These are phyloP conservation scores for Abrus pulchellus DNA, from an alignment of 306 rosid genomes.

Conservation along the genomic window DNA sequence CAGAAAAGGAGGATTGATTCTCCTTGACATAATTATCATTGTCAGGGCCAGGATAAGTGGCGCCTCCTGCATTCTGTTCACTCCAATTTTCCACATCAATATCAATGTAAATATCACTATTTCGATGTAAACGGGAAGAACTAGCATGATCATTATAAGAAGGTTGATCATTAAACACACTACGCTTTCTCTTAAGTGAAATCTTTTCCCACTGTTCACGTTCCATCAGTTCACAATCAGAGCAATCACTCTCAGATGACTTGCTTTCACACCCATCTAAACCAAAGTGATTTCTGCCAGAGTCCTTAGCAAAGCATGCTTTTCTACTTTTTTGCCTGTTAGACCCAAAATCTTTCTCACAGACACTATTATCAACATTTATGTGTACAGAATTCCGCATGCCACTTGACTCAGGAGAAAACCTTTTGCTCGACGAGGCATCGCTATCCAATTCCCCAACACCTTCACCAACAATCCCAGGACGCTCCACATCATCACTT, in stretches of 20 bases:
- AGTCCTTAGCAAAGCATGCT: conserved; percentile 50
- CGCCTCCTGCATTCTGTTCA: conserved; percentile 50
- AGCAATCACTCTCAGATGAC: conserved; percentile 76
- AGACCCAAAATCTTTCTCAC: conserved; percentile 55
- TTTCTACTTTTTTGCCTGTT: conserved; percentile 53
- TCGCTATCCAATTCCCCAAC: conserved; percentile 84
- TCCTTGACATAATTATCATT: conserved; percentile 48
- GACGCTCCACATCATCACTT: conserved; percentile 50
- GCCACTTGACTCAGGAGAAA: conserved; percentile 49
- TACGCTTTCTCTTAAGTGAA: conserved; percentile 66
- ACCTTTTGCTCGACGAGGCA: conserved; percentile 72
- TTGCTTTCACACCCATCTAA: conserved; percentile 51
- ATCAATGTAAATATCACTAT: conserved; percentile 38
- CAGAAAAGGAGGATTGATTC: conserved; percentile 46
- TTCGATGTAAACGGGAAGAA: conserved; percentile 66
- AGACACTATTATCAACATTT: conserved; percentile 55
- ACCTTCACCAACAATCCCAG: conserved; percentile 53
- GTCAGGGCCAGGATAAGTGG: conserved; percentile 59
- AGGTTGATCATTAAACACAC: conserved; percentile 46
- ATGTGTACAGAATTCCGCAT: conserved; percentile 41
- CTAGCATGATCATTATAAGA: conserved; percentile 60
- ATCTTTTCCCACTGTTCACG: conserved; percentile 83
- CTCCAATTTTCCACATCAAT: conserved; percentile 50
- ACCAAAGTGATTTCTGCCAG: conserved; percentile 65
- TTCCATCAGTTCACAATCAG: conserved; percentile 83